Conservation (phyloP, 768 basidiomycete genomes). For the Lentinula raphanica region DNA sequence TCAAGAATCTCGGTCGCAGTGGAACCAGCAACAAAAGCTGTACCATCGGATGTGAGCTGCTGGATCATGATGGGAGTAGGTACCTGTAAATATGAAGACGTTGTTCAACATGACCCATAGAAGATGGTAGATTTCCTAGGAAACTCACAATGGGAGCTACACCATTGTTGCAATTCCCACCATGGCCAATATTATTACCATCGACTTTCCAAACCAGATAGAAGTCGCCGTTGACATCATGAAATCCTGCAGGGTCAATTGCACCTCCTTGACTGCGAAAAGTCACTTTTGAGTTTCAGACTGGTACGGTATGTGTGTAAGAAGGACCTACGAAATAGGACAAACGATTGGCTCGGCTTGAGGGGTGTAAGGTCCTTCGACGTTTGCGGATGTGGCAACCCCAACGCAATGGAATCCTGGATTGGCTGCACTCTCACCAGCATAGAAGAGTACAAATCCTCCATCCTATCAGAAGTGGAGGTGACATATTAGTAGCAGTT, state of each 20-base stretch:
- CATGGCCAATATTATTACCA: constrained; percentile 25
- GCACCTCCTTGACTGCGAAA: not conserved
- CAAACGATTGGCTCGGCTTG: not conserved
- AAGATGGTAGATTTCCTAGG: too few relatives aligned
- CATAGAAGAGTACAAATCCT: constrained; percentile 14
- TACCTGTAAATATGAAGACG: not conserved
- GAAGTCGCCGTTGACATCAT: constrained; percentile 12
- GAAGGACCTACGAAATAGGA: not conserved
- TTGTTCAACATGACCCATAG: constrained; percentile 19
- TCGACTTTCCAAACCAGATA: constrained; percentile 28
- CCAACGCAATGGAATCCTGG: constrained; percentile 16
- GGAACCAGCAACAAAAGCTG: constrained; percentile 14
- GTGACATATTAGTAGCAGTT: not conserved
- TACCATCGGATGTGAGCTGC: constrained; percentile 20
- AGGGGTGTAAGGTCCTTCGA: constrained; percentile 19
- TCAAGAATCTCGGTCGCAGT: constrained; percentile 20
- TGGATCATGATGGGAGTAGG: constrained; percentile 12
- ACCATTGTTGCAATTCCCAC: constrained; percentile 21
- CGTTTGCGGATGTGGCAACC: constrained; percentile 14
- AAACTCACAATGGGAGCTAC: constrained; percentile 12
- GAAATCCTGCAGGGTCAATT: constrained; percentile 3
- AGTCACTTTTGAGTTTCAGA: not conserved
- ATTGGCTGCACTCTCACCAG: constrained; percentile 7
- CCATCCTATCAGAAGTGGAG: constrained; percentile 10
- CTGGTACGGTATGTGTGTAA: not conserved